Evolutionary conservation across 1,284 basidiomycete species (phyloP).

Genomic region (Leucoagaricus sp.): DNA sequence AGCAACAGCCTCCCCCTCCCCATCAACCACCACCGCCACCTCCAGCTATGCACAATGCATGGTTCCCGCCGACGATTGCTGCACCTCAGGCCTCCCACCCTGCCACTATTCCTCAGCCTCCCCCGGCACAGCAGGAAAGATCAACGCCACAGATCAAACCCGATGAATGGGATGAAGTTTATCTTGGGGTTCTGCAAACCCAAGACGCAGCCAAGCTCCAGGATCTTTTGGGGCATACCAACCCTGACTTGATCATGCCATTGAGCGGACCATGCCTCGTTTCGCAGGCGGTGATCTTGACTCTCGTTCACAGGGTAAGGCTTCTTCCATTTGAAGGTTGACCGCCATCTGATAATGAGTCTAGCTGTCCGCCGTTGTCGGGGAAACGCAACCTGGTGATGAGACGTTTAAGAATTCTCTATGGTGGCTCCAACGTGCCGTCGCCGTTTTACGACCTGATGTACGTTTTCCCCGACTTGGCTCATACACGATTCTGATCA

Average conservation of each 20-base stretch:
- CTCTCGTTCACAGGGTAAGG: conserved; percentile 76
- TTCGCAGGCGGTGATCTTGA: conserved; percentile 80
- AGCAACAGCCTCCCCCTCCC: conserved; percentile 35
- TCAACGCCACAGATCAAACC: conserved; percentile 54
- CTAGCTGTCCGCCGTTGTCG: conserved; percentile 69
- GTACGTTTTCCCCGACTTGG: conserved; percentile 39
- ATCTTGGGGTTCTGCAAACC: conserved; percentile 68
- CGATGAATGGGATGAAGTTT: conserved; percentile 84
- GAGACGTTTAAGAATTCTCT: conserved; percentile 77
- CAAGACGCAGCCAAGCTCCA: conserved; percentile 74
- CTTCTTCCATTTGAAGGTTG: conserved; percentile 4
- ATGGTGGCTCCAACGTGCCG: conserved; percentile 81
- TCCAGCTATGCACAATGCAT: conserved; percentile 49
- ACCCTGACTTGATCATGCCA: conserved; percentile 78
- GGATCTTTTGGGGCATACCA: conserved; percentile 69
- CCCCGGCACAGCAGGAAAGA: conserved; percentile 43
- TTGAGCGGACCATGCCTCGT: conserved; percentile 65
- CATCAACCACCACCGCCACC: conserved; percentile 41
- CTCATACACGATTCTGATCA: conserved; percentile 10
- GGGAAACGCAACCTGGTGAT: conserved; percentile 72
- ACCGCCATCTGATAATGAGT: conserved; percentile 3
- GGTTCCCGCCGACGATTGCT: conserved; percentile 63
- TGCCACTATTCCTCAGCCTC: conserved; percentile 67
- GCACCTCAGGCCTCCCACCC: conserved; percentile 78
- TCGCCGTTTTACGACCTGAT: conserved; percentile 68